Base-by-base conservation (phyloP, 345 rosid genomes). In the Eucalyptus fibrosa region DNA sequence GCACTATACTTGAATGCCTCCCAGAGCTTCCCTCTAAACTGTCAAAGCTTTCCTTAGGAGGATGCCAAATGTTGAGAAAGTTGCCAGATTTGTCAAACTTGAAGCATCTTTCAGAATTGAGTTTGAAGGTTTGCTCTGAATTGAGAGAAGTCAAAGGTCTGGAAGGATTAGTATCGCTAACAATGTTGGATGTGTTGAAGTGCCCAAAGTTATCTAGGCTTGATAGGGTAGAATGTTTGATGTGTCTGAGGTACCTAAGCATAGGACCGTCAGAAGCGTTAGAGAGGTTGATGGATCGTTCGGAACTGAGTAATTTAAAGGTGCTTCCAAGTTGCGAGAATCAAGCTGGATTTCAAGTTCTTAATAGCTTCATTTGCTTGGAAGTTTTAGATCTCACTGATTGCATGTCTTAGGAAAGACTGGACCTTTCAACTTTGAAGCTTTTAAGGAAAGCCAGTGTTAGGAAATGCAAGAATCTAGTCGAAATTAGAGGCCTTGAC, bases 171-270 rank as follows among this genome's bases (percentile, higher is more conserved):
- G 87, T n/a, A 32, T 86, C 30, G 0, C 60, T 50, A 2, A 86
- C 60, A 51, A 56, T 32, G n/a, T 56, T 86, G 87, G 87, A 56
- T 86, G 14, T 32, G 28, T 37, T 26, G 44, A 55, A 34, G 5
- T 86, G 87, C 87, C 55, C 55, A 56, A 86, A 86, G 62, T 86
- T 86, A 51, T 86, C 87, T 56, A 86, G 60, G 55, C 87, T 86
- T n/a, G 87, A 4, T 19, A 60, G 2, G 24, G 44, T 50, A 37
- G 87, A 86, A 86, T 50, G 47, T 72, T 72, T 72, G 28, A 17
- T 72, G 19, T 72, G 0, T 37, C 28, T 37, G 45, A 37, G 82
- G 82, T 72, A 1, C 45, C 0, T 37, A 37, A 19, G 2, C 2
- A 72, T 37, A 1, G 82, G 82, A 10, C 82, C 28, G 0, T 72